Evolutionary conservation across 1,284 basidiomycete species (phyloP), one percentile per base, ranked within the genome.

Genomic region (Cryptococcus sp.): DNA sequence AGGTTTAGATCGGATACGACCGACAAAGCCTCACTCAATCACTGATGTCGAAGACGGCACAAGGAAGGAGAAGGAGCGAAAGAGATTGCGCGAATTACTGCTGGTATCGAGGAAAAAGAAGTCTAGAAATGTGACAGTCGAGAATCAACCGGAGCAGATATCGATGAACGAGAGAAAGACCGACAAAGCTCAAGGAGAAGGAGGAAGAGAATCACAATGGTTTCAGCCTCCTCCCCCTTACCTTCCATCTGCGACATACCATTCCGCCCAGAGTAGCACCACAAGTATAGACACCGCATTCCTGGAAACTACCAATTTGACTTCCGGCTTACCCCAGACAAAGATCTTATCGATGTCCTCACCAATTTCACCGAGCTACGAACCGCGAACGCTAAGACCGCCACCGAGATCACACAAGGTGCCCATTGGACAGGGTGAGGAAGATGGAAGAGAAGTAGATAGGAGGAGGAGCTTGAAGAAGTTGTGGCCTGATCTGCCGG

Each of bases 161-260:
- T 13, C 35, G 59, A 30, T 56, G n/a, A 10, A 10, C 38, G 38
- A 10, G n/a, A 41, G 66, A 30, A 55, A 55, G 37, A 56, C 61
- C 57, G 8, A n/a, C 34, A 45, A 57, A 37, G 49, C n/a, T 31
- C 36, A 32, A 34, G 44, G 36, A 33, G 6, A n/a, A 31, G 15
- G 36, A 53, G 23, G 23, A n/a, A 35, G 50, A 13, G 13, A 51
- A 42, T 55, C 58, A 42, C 46, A 56, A 14, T 53, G 53, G 52
- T 57, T 61, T 46, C 45, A 43, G 7, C 65, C 63, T n/a, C 65
- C 67, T 32, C 67, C 65, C 5, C 67, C 65, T 8, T 65, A 66
- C 46, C 23, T 4, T 37, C 30, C 5, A 4, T 46, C 15, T 6
- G 15, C 46, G 13, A 34, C 41, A 14, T 23, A 13, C 23, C 23